Conservation (phyloP, 106 monocot species). For the Platanthera zijinensis region DNA sequence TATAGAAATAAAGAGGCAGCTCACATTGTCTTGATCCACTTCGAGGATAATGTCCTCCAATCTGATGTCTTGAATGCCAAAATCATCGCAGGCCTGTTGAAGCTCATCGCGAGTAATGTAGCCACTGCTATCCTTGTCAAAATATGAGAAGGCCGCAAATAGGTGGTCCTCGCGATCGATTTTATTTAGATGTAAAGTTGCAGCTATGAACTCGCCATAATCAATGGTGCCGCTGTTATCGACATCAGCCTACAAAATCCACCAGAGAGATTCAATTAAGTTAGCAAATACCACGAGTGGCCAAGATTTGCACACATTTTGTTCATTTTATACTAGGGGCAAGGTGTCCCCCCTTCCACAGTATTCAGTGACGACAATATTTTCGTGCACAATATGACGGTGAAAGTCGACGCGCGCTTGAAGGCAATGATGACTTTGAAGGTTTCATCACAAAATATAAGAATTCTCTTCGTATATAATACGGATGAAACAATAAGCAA, state of each 20-base stretch:
- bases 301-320: neutral
- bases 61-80: constrained; percentile 33
- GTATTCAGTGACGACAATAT: no score
- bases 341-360: no score
- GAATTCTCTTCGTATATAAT: no score
- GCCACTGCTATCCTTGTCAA: constrained; percentile 53
- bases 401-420: no score
- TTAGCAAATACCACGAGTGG: neutral
- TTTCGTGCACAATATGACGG: no score
- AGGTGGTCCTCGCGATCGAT: constrained; percentile 26
- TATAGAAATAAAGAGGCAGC: neutral
- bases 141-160: constrained; percentile 46
- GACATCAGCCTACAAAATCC: constrained; percentile 35
- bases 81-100: constrained; percentile 48
- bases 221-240: constrained; percentile 55
- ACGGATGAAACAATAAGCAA: no score
- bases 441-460: no score
- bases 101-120: constrained; percentile 53
- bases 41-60: constrained; percentile 49
- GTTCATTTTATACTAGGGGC: neutral
- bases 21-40: constrained; percentile 55
- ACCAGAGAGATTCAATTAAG: neutral
- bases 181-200: constrained; percentile 36
- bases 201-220: constrained; percentile 52
- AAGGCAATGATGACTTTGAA: no score